These are phyloP conservation scores for Ceratocystis cubensis DNA, from an alignment of 2,329 filamentous ascomycete genomes.

Conservation along the genomic window DNA sequence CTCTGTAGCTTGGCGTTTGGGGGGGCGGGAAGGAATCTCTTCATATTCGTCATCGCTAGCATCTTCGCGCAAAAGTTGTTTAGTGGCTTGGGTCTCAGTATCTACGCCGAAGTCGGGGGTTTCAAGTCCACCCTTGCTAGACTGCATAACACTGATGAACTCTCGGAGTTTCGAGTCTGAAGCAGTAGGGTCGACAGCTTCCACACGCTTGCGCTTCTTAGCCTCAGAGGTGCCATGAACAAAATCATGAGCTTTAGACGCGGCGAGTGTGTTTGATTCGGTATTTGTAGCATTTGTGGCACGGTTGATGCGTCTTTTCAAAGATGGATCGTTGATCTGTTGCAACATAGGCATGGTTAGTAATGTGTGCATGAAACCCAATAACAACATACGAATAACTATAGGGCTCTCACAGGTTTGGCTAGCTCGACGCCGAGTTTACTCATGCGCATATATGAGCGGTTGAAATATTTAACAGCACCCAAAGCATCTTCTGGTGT, in stretches of 20 bases:
- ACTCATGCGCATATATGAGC: slow-evolving; percentile 88
- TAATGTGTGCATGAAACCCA: not conserved
- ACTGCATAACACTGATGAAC: slow-evolving; percentile 72
- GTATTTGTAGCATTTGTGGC: not conserved
- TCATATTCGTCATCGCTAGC: slow-evolving; percentile 70
- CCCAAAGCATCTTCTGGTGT: slow-evolving; percentile 63
- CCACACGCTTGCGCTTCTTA: slow-evolving; percentile 58
- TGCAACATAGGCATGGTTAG: not conserved
- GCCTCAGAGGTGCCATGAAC: slow-evolving; percentile 28
- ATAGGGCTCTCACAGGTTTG: slow-evolving; percentile 48
- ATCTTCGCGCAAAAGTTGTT: slow-evolving; percentile 35
- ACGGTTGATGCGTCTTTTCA: slow-evolving; percentile 15
- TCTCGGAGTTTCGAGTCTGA: slow-evolving; percentile 73
- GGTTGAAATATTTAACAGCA: slow-evolving; percentile 92
- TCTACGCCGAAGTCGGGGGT: slow-evolving; percentile 18
- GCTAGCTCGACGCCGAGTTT: slow-evolving; percentile 84
- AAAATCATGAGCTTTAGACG: not conserved
- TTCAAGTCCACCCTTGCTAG: slow-evolving; percentile 24
- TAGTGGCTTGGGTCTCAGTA: not conserved
- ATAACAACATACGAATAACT: not conserved
- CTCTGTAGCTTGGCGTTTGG: slow-evolving; percentile 22
- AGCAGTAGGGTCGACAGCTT: slow-evolving; percentile 33
- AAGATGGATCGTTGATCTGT: slow-evolving; percentile 22
- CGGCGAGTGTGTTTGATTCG: not conserved
- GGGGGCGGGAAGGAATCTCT: slow-evolving; percentile 37